Percentiles rank a stretch among this genome's conserved stretches.
Evolutionary conservation across 2,329 filamentous ascomycete species (phyloP).

Genomic region (Pestalotiopsis fici): DNA sequence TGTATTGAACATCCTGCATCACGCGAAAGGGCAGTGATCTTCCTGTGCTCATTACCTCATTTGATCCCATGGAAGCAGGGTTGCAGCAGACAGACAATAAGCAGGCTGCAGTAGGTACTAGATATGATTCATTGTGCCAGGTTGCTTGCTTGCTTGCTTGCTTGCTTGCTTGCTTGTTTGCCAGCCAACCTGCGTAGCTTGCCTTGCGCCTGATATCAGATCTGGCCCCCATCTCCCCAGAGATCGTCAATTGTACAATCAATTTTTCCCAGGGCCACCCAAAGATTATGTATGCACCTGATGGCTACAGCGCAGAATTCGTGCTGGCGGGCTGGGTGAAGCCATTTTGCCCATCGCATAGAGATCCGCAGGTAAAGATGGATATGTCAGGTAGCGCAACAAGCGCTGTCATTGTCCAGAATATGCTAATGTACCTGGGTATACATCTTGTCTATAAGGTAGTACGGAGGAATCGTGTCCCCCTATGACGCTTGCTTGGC

Average conservation of each 20-base stretch:
- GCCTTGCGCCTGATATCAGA: not conserved
- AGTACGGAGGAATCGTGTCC: too few relatives aligned
- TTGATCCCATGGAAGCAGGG: not conserved
- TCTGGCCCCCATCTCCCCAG: conserved; percentile 4
- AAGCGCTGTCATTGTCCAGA: not conserved
- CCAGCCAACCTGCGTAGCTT: not conserved
- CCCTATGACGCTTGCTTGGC: too few relatives aligned
- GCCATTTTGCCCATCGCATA: not conserved
- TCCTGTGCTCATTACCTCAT: not conserved
- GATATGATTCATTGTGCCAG: not conserved
- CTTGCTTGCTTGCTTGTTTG: not conserved
- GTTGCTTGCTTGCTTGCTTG: not conserved
- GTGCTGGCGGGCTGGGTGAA: not conserved
- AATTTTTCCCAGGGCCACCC: too few relatives aligned
- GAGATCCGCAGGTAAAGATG: not conserved
- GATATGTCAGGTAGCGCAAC: not conserved
- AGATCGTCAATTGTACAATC: not conserved
- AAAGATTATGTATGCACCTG: not conserved
- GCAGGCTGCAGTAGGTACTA: not conserved
- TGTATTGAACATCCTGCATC: not conserved
- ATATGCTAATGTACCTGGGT: not conserved
- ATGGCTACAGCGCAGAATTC: not conserved
- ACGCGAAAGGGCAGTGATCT: not conserved
- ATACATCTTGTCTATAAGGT: too few relatives aligned
- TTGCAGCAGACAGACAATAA: not conserved